Conservation (phyloP, 2,329 filamentous ascomycete genomes). For the Talaromyces pinophilus region DNA sequence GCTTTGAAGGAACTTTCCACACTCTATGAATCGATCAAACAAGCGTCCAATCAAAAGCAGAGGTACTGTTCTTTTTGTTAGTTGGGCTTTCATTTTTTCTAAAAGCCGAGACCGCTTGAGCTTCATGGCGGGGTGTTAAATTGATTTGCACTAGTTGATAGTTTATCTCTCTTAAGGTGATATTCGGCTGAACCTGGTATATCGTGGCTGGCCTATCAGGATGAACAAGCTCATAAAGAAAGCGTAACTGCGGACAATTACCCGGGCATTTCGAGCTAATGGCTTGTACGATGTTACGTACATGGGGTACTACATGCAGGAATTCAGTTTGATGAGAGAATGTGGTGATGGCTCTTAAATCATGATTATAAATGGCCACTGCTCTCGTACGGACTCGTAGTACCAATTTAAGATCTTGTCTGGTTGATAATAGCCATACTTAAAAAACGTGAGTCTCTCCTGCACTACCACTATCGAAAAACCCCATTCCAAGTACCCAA, state of each 20-base stretch:
- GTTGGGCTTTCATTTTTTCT: not conserved
- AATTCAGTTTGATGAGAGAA: not conserved
- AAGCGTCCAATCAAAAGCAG: not conserved
- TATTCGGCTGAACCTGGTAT: not conserved
- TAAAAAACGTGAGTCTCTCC: not conserved
- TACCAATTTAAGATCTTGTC: not conserved
- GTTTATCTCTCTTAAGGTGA: constrained; percentile 7
- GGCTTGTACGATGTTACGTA: not conserved
- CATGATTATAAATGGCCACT: not conserved
- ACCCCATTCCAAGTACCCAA: not conserved
- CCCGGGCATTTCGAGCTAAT: not conserved
- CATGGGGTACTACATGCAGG: not conserved
- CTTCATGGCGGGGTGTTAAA: too few species aligned
- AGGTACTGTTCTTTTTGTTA: not conserved
- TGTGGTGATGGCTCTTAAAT: too few species aligned
- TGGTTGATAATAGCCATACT: not conserved
- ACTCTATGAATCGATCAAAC: not conserved
- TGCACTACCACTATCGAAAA: not conserved
- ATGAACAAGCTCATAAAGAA: not conserved
- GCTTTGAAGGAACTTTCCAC: not conserved
- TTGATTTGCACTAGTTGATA: not conserved
- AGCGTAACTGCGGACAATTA: not conserved
- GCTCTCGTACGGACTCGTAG: not conserved
- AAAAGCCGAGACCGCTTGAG: not conserved
- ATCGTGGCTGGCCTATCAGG: not conserved